Evolutionary conservation across 371 early-diverging fungal genomes (phyloP), one percentile per base, ranked within the genome.

Genomic region (Mucor ambiguus): DNA sequence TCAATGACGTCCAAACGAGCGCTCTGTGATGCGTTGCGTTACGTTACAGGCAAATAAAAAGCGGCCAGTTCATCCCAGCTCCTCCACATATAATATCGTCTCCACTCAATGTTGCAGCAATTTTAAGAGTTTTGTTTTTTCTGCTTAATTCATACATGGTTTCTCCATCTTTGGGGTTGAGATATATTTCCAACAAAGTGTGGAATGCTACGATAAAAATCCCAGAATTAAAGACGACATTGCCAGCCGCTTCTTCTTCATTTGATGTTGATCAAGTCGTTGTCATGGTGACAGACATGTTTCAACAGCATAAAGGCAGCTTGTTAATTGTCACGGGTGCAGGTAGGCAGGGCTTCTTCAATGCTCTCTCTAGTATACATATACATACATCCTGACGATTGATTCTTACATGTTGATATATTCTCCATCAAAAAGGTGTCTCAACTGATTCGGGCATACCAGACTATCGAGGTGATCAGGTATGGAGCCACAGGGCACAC

Each of bases 371-470:
- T n/a, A n/a, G n/a, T n/a, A n/a, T n/a, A n/a, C n/a, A n/a, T n/a
- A 6, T 22, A 14, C 29, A 28, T 63, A 7, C 22, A 16, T 20
- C 32, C 10, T 52, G 60, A 43, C 37, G 16, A 33, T 18, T 1
- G 7, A 14, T 33, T 4, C 2, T 22, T 46, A 20, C 32, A 8
- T 28, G 2, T 16, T 46, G 4, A n/a, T 18, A n/a, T 18, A 20
- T 38, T 54, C 43, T 4, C 2, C 41, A 41, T 41, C 41, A 1
- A n/a, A 1, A n/a, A 68, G 93, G 94, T 4, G 78, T 93, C 30
- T 91, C 90, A 20, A 93, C 95, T 1, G 92, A 91, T 63, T 89
- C 89, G 0, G 92, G 92, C 22, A 93, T 96, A 20, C 96, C 96
- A 0, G 95, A 95, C 77, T 96, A 96, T 74, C 87, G 96, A 59